These are phyloP conservation scores for Lophiostoma macrostomum DNA, from an alignment of 495 filamentous ascomycete species.

Conservation along the genomic window DNA sequence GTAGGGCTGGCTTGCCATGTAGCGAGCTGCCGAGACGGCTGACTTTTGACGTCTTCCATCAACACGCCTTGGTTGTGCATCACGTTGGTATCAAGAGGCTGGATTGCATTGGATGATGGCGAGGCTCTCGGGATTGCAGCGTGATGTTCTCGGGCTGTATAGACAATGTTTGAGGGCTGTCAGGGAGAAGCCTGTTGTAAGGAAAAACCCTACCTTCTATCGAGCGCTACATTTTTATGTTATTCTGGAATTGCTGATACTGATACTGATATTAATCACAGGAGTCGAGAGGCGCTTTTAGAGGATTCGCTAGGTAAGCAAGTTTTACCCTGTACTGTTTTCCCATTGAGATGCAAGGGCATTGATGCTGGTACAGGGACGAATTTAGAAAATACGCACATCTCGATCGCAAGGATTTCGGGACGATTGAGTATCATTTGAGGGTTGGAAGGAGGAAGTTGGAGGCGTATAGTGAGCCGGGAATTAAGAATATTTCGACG, in stretches of 20 bases:
- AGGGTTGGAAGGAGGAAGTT: constrained; percentile 82
- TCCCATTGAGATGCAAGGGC: too few species aligned
- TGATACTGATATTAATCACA: constrained; percentile 34
- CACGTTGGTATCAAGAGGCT: neutral
- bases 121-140: constrained; percentile 83
- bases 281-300: constrained; percentile 55
- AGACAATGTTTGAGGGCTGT: constrained; percentile 77
- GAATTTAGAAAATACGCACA: constrained; percentile 78
- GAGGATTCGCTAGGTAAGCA: constrained; percentile 52
- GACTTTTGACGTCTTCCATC: constrained; percentile 2
- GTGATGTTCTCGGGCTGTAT: constrained; percentile 82
- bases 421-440: constrained; percentile 80
- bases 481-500: constrained; percentile 73
- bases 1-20: too few species aligned
- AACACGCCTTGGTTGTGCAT: too few species aligned
- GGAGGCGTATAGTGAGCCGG: constrained; percentile 76
- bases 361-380: too few species aligned
- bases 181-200: constrained; percentile 74
- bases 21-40: too few species aligned
- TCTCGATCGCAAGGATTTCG: constrained; percentile 77
- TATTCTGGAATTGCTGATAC: too few species aligned
- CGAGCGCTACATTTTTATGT: too few species aligned
- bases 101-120: constrained; percentile 29
- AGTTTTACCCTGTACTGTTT: neutral
- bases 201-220: too few species aligned